phyloP scores from a whole-genome alignment of 768 basidiomycete species.

The Tulasnella sp. region DNA sequence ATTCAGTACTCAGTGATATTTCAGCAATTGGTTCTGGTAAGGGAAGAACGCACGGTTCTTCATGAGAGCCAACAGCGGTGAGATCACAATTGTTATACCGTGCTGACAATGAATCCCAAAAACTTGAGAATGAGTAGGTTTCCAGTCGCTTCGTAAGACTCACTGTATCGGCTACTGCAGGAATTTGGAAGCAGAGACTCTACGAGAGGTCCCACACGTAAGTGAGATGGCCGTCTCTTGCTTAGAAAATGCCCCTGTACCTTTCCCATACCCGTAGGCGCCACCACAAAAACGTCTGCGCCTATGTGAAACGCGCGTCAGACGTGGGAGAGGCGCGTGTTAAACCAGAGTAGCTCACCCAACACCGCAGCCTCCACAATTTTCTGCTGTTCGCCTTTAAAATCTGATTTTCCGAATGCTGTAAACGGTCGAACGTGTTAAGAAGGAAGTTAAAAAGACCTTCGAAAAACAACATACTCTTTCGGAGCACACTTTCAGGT shows the following conservation, averaged over 20 bases:
- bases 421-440: background rate
- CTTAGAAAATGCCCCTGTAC: slow-evolving; percentile 32
- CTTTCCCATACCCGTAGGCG: slow-evolving; percentile 88
- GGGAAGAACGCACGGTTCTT: slow-evolving; percentile 55
- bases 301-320: slow-evolving; percentile 35
- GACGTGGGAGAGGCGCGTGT: background rate
- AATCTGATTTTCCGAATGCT: slow-evolving; percentile 65
- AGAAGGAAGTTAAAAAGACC: too few species aligned
- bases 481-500: slow-evolving; percentile 1
- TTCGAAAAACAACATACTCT: background rate
- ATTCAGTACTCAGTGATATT: background rate
- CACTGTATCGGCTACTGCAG: slow-evolving; percentile 60
- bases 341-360: slow-evolving; percentile 35
- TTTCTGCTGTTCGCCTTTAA: slow-evolving; percentile 70
- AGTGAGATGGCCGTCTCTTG: background rate
- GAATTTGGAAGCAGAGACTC: slow-evolving; percentile 83
- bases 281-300: slow-evolving; percentile 66
- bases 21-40: background rate
- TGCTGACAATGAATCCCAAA: slow-evolving; percentile 33
- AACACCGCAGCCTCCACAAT: slow-evolving; percentile 62
- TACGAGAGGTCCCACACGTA: slow-evolving; percentile 27
- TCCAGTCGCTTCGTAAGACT: background rate
- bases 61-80: slow-evolving; percentile 74
- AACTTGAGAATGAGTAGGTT: background rate
- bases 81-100: slow-evolving; percentile 68